phyloP scores from a whole-genome alignment of 2,329 filamentous ascomycete genomes.

The Aspergillus thermomutatus region DNA sequence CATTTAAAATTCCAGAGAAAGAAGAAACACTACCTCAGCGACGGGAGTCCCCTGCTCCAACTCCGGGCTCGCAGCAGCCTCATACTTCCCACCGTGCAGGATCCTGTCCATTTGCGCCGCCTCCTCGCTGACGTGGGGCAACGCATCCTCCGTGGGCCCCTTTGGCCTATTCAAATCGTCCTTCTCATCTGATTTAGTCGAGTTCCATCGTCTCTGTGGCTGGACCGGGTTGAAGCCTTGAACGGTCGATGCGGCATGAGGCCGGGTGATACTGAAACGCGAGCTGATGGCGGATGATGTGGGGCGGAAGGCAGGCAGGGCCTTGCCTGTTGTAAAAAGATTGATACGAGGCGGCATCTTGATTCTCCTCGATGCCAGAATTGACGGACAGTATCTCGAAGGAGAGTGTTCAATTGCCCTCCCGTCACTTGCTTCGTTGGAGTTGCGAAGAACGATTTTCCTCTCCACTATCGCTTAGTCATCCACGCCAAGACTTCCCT shows the following conservation, averaged over 20 bases:
- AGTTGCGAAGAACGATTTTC: constrained; percentile 23
- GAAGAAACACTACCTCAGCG: constrained; percentile 54
- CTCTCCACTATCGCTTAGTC: constrained; percentile 19
- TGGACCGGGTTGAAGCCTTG: too few relatives aligned
- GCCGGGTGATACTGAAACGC: constrained; percentile 14
- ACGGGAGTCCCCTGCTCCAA: constrained; percentile 64
- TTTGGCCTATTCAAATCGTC: constrained; percentile 27
- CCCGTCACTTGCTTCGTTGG: neutral
- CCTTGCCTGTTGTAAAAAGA: constrained; percentile 40
- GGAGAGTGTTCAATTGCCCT: neutral
- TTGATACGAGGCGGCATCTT: constrained; percentile 56
- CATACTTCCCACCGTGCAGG: constrained; percentile 46
- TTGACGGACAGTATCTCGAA: neutral
- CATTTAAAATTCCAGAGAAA: neutral
- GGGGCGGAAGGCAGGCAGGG: constrained; percentile 31
- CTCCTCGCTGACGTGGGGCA: constrained; percentile 64
- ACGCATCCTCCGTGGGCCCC: constrained; percentile 50
- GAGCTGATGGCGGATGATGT: constrained; percentile 12
- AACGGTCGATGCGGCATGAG: constrained; percentile 17
- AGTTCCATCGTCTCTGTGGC: constrained; percentile 35
- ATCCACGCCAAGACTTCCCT: constrained; percentile 12
- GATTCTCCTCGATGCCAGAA: neutral
- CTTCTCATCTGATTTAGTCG: constrained; percentile 29
- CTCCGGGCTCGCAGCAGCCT: constrained; percentile 52
- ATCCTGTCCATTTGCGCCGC: constrained; percentile 59